Evolutionary conservation across 2,329 filamentous ascomycete genomes (phyloP), one percentile per base, ranked within the genome.

Genomic region (Aspergillus persii): DNA sequence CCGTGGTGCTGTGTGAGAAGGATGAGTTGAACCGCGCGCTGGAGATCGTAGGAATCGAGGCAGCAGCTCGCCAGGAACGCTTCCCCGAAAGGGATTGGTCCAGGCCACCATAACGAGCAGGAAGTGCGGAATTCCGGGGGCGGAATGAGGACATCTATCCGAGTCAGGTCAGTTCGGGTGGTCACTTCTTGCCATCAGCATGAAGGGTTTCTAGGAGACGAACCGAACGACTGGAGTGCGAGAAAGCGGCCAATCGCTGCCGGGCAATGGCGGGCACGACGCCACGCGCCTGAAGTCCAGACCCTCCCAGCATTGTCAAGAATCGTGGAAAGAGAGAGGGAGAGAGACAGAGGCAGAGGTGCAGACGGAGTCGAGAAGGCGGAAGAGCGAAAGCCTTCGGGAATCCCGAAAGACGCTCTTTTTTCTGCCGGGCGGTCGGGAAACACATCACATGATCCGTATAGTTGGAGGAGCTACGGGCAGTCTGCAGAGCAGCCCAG

Each of bases 231-330:
- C 66, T 66, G 31, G 71, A 71, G 58, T 66, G 68, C 27, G 69
- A 63, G 46, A 69, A 65, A 27, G 66, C 59, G 61, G 66, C 59
- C 56, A 70, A 64, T 60, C 66, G 65, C 65, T 70, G 68, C 58
- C 67, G 71, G 54, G 68, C 65, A 60, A 71, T 56, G 49, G 74
- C 76, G 64, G 80, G 71, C 63, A 78, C 74, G 55, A 78, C 77
- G 69, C 74, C 72, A 59, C 79, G 76, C 74, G 77, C 80, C 62
- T 79, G 75, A 57, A 85, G 68, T 65, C 82, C 81, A 79, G 80
- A 80, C 65, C 81, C 81, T 69, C 81, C 80, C 70, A 86, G 76
- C 84, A 87, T 87, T 66, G 68, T 71, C 55, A 27, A 56, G 39
- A 60, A 61, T 50, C 53, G 51, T 31, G 41, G 39, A 8, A 27